These are phyloP conservation scores for Penicillium brevicompactum DNA, from an alignment of 2,329 filamentous ascomycete genomes.

Conservation along the genomic window DNA sequence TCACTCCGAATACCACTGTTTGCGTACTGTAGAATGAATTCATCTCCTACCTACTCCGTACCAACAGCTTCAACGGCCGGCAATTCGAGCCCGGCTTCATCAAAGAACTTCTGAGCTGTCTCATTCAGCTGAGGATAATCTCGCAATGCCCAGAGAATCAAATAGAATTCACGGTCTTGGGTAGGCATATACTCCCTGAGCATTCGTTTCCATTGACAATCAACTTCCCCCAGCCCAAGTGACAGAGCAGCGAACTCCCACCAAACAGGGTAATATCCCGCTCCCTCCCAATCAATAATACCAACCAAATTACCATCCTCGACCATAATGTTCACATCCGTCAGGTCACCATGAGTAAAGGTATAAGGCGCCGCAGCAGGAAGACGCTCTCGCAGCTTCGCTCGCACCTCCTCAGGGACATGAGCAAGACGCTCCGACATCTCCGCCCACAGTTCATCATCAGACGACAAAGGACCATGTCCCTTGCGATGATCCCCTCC, in stretches of 20 bases:
- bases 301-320: constrained; percentile 37
- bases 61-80: neutral
- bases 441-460: constrained; percentile 18
- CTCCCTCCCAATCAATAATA: constrained; percentile 44
- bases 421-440: constrained; percentile 11
- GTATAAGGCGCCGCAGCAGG: constrained; percentile 31
- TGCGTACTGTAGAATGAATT: constrained; percentile 16
- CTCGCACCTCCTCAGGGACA: constrained; percentile 12
- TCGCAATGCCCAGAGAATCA: neutral
- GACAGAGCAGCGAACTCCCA: constrained; percentile 28
- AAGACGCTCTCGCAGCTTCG: constrained; percentile 19
- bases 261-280: constrained; percentile 44
- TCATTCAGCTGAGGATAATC: neutral
- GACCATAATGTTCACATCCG: constrained; percentile 43
- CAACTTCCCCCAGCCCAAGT: constrained; percentile 9
- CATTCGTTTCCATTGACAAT: constrained; percentile 14
- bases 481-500: neutral
- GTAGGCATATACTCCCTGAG: constrained; percentile 5
- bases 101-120: neutral
- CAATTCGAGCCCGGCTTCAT: neutral
- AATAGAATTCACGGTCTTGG: neutral
- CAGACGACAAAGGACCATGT: constrained; percentile 15
- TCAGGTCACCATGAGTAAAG: constrained; percentile 44
- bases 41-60: neutral
- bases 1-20: constrained; percentile 21